These are phyloP conservation scores for Trichoderma sp. DNA, from an alignment of 2,329 filamentous ascomycete species.

Conservation along the genomic window DNA sequence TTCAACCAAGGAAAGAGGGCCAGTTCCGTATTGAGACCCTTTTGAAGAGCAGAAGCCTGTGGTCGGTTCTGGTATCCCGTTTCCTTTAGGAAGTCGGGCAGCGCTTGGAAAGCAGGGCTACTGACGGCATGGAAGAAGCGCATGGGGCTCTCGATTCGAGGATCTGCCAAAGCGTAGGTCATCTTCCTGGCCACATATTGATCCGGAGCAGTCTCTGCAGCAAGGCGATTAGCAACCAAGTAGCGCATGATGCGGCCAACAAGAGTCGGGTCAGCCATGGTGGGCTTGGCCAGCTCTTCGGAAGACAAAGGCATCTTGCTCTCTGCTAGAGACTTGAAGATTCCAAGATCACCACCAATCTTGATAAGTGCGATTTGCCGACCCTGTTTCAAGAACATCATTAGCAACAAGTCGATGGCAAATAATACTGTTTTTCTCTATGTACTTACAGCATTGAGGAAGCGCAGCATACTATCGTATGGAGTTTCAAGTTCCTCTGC, in stretches of 20 bases:
- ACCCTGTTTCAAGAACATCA: not conserved
- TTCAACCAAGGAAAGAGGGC: not conserved
- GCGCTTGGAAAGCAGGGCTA: conserved; percentile 25
- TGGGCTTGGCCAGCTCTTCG: conserved; percentile 26
- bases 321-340: conserved; percentile 24
- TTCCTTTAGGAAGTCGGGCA: conserved; percentile 33
- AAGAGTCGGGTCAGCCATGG: conserved; percentile 29
- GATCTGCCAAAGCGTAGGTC: conserved; percentile 30
- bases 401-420: not conserved
- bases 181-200: conserved; percentile 31
- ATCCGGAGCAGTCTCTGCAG: conserved; percentile 31
- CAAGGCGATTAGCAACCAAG: conserved; percentile 32
- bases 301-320: conserved; percentile 21
- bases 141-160: conserved; percentile 29
- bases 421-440: not conserved
- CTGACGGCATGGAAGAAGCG: conserved; percentile 29
- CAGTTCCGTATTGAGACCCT: not conserved
- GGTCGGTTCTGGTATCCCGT: not conserved
- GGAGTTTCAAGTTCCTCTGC: conserved; percentile 15
- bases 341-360: conserved; percentile 23
- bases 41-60: conserved; percentile 15
- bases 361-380: conserved; percentile 6
- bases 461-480: conserved; percentile 13
- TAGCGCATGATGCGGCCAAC: conserved; percentile 34
- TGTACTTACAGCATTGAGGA: conserved; percentile 6